phyloP scores from a whole-genome alignment of 108 stramenopile species.

The Aurantiochytrium sp. region DNA sequence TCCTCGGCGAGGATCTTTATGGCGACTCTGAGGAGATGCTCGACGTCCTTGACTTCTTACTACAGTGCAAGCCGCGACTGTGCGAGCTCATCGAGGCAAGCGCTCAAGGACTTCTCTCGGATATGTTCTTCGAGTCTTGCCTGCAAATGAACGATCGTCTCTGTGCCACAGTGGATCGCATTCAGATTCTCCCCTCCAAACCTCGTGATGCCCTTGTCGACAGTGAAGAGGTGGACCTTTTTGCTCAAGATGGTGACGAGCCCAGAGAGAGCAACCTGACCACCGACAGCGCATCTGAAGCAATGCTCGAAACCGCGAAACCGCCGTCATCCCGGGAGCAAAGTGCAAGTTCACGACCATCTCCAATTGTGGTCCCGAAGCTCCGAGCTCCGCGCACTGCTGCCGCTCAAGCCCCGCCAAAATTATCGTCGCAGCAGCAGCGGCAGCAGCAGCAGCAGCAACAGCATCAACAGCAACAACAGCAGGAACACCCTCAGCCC shows the following conservation, averaged over 20 bases:
- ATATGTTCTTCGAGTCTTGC: not conserved
- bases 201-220: not conserved
- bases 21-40: slow-evolving; percentile 1
- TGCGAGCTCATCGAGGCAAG: not conserved
- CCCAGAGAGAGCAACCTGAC: no score
- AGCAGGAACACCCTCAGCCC: not conserved
- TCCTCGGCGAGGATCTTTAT: not conserved
- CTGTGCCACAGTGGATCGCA: not conserved
- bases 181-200: not conserved
- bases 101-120: not conserved
- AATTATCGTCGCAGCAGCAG: not conserved
- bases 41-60: not conserved
- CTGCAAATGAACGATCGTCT: slow-evolving; percentile 13
- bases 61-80: slow-evolving; percentile 3
- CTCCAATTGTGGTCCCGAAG: not conserved
- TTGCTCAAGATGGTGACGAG: no score
- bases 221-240: no score
- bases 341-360: no score
- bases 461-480: no score
- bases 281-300: no score
- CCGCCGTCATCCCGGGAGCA: not conserved
- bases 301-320: no score
- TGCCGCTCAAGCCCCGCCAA: not conserved
- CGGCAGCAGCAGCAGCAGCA: not conserved
- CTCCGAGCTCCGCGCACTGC: not conserved